These are phyloP conservation scores for Fusarium graminum DNA, from an alignment of 2,329 filamentous ascomycete species.

Conservation along the genomic window DNA sequence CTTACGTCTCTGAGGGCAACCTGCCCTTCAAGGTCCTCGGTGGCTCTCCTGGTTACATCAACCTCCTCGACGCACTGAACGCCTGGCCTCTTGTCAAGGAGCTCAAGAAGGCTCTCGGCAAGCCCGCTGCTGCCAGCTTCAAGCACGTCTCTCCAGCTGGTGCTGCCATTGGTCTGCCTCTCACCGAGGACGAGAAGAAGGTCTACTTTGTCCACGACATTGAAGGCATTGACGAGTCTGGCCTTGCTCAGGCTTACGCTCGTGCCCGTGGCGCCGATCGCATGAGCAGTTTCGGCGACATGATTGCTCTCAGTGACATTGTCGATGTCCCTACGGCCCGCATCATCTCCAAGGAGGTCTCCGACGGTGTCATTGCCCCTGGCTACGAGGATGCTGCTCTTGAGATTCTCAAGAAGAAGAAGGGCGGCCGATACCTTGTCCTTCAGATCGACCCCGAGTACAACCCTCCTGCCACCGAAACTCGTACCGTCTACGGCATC, in stretches of 20 bases:
- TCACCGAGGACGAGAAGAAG: slow-evolving; percentile 90
- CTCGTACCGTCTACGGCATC: slow-evolving; percentile 90
- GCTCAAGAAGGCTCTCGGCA: slow-evolving; percentile 86
- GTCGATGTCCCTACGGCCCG: slow-evolving; percentile 94
- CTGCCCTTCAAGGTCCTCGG: slow-evolving; percentile 95
- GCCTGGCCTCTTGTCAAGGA: slow-evolving; percentile 98
- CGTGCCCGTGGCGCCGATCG: slow-evolving; percentile 95
- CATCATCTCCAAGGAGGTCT: slow-evolving; percentile 98
- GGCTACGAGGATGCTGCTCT: slow-evolving; percentile 87
- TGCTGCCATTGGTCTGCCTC: slow-evolving; percentile 90
- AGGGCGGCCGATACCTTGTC: slow-evolving; percentile 95
- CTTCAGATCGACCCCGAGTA: slow-evolving; percentile 94
- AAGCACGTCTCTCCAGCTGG: slow-evolving; percentile 99
- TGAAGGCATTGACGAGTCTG: slow-evolving; percentile 85
- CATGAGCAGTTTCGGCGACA: slow-evolving; percentile 98
- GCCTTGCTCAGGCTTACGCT: slow-evolving; percentile 93
- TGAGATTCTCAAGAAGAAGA: slow-evolving; percentile 96
- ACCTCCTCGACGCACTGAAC: slow-evolving; percentile 95
- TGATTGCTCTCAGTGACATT: slow-evolving; percentile 91
- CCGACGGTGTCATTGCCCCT: slow-evolving; percentile 94
- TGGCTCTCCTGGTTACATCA: slow-evolving; percentile 95
- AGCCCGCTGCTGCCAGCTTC: slow-evolving; percentile 95
- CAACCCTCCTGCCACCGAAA: slow-evolving; percentile 83
- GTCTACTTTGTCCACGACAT: slow-evolving; percentile 99
- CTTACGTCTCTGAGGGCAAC: slow-evolving; percentile 77